These are phyloP conservation scores for Glycyrrhiza uralensis DNA, from an alignment of 306 rosid genomes.

Conservation along the genomic window DNA sequence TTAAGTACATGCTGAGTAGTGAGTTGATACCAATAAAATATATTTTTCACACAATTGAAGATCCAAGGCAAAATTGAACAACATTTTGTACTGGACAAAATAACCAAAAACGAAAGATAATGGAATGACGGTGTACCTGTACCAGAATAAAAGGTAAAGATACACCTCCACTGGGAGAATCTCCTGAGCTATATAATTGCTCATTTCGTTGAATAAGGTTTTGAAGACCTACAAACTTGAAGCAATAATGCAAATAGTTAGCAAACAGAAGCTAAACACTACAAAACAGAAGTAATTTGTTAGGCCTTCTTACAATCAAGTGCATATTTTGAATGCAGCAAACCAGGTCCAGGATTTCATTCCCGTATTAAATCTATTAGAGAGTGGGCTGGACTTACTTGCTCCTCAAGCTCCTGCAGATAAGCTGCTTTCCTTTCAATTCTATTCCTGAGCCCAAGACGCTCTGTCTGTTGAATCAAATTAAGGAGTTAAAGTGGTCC, in stretches of 20 bases:
- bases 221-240: constrained; percentile 85
- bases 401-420: constrained; percentile 92
- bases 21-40: not conserved
- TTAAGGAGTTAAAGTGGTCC: constrained; percentile 20
- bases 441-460: constrained; percentile 66
- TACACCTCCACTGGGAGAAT: constrained; percentile 92
- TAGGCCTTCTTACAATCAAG: not conserved
- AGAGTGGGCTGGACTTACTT: constrained; percentile 46
- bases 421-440: constrained; percentile 91
- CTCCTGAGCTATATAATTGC: constrained; percentile 76
- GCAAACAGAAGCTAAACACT: constrained; percentile 19
- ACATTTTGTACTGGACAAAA: constrained; percentile 2
- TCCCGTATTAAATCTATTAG: constrained; percentile 5
- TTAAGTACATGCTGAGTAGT: not conserved
- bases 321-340: constrained; percentile 12
- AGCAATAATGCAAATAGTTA: constrained; percentile 36
- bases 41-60: not conserved
- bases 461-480: constrained; percentile 64
- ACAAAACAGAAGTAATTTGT: not conserved
- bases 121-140: constrained; percentile 57
- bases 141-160: constrained; percentile 94
- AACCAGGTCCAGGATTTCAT: constrained; percentile 11
- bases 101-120: constrained; percentile 5
- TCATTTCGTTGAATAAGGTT: constrained; percentile 85
- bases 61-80: constrained; percentile 6